These are phyloP conservation scores for Nitzschia palea DNA, from an alignment of 108 stramenopile species.

Conservation along the genomic window DNA sequence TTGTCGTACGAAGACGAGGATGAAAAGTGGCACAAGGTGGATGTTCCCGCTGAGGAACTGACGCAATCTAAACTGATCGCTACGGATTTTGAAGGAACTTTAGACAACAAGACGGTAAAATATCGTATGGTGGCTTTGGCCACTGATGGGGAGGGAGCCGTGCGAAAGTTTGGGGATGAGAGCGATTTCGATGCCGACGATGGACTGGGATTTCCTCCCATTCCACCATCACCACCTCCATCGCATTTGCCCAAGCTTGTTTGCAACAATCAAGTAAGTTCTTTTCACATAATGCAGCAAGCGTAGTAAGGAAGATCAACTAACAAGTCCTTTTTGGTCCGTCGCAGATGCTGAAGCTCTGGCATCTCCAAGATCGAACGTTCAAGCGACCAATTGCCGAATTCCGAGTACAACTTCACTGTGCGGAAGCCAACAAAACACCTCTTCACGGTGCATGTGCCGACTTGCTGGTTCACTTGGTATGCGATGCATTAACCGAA, in stretches of 20 bases:
- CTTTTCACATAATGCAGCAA: too few species aligned
- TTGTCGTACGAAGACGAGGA: constrained; percentile 70
- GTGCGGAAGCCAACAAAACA: constrained; percentile 59
- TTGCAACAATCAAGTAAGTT: constrained; percentile 45
- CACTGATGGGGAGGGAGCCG: constrained; percentile 55
- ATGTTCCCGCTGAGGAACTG: constrained; percentile 33
- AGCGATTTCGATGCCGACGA: constrained; percentile 73
- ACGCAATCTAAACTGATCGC: constrained; percentile 13
- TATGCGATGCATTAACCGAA: constrained; percentile 68
- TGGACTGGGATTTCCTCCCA: constrained; percentile 55
- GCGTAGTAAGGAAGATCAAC: too few species aligned
- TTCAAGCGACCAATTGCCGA: constrained; percentile 85
- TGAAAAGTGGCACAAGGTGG: constrained; percentile 75
- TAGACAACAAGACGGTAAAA: constrained; percentile 68
- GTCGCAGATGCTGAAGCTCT: constrained; percentile 49
- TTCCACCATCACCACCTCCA: constrained; percentile 60
- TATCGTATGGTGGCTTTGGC: constrained; percentile 70
- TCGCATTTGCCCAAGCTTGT: constrained; percentile 65
- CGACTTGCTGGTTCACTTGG: constrained; percentile 66
- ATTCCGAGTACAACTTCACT: constrained; percentile 61
- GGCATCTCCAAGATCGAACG: constrained; percentile 83
- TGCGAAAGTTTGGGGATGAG: constrained; percentile 71
- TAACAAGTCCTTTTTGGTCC: not conserved
- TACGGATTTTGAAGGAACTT: constrained; percentile 68
- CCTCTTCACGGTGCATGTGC: constrained; percentile 74